Base-by-base conservation (phyloP, 306 rosid species). In the Pterocarpus santalinus region DNA sequence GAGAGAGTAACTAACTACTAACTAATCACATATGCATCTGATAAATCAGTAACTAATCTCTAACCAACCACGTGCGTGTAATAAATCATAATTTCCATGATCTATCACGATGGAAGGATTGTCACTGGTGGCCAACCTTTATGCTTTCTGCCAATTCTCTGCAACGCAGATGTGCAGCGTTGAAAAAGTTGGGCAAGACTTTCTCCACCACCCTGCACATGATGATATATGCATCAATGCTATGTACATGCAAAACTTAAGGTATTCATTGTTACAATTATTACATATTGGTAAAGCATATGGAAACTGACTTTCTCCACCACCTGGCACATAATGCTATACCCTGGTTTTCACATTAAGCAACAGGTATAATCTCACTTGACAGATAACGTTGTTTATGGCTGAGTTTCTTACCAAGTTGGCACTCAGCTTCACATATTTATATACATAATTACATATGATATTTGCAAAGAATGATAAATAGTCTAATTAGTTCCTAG, bases 201-300 rank as follows among this genome's bases (percentile, higher is more conserved):
- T 87, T 95, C 99, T 69, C 99, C 99, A 35, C 98, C 99, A 53
- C 98, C 99, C 97, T 95, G 88, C 80, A 85, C 33, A 63, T 39
- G 55, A 58, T 17, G 65, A 56, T 53, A 76, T 38, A 84, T 30
- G 77, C 77, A 85, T 49, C 74, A 78, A 78, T 63, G 58, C 60
- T 75, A 78, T 30, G 53, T 5, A 65, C 8, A 68, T 7, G 80
- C 58, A 78, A 35, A 51, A 60, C 44, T 76, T 14, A 65, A 80
- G 77, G 68, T 47, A 66, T 35, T 74, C 73, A 53, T 9, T 6
- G 12, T 39, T 34, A 46, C n/a, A 2, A 66, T 16, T 64, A 49
- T 43, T 53, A 53, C 3, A 14, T 15, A 1, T 13, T 49, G 14
- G 9, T 49, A 49, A 2, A 39, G 4, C 43, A 39, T 43, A 6